phyloP scores from a whole-genome alignment of 1,284 basidiomycete genomes.

The Heimioporus retisporus region DNA sequence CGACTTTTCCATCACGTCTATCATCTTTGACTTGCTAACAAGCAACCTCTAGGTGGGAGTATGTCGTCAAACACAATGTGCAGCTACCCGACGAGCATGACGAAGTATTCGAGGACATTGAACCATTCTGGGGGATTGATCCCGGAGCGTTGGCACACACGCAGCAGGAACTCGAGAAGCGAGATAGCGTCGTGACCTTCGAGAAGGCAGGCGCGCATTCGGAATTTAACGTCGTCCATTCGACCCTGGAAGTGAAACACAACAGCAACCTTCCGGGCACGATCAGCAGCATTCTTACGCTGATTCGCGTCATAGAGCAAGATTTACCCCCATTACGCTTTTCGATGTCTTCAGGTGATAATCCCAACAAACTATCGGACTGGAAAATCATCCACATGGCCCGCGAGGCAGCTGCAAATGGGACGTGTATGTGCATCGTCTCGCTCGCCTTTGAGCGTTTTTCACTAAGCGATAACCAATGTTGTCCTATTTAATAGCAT shows the following conservation, averaged over 20 bases:
- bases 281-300: constrained; percentile 22
- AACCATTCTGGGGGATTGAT: constrained; percentile 65
- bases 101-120: constrained; percentile 49
- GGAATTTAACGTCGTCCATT: constrained; percentile 24
- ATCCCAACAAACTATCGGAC: constrained; percentile 38
- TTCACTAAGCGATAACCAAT: background rate
- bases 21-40: background rate
- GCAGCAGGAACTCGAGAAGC: constrained; percentile 51
- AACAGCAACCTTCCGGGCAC: background rate
- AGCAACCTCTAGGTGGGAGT: constrained; percentile 60
- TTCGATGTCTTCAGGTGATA: constrained; percentile 42
- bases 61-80: constrained; percentile 62
- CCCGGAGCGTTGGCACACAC: constrained; percentile 54
- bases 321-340: constrained; percentile 43
- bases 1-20: background rate
- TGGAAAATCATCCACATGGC: constrained; percentile 37
- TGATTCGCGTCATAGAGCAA: constrained; percentile 33
- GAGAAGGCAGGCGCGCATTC: constrained; percentile 18
- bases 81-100: constrained; percentile 63
- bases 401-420: constrained; percentile 37
- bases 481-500: constrained; percentile 20
- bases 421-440: constrained; percentile 34
- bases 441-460: background rate
- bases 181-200: constrained; percentile 26
- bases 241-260: constrained; percentile 2